Base-by-base conservation (phyloP, 2,329 filamentous ascomycete species). In the Teratosphaeria pseudoeucalypti region DNA sequence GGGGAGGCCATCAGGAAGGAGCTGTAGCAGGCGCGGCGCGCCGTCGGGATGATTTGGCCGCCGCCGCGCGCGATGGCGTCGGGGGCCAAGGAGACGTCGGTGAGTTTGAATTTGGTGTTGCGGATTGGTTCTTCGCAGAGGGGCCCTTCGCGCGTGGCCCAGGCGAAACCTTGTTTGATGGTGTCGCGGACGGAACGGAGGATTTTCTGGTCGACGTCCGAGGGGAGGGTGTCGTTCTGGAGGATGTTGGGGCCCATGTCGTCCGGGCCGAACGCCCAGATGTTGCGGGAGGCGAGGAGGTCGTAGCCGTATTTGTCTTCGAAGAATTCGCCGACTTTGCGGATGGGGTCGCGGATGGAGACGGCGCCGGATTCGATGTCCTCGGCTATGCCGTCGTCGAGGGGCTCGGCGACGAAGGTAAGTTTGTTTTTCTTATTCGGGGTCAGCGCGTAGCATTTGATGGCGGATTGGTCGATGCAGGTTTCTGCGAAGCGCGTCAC, bases 381-480 rank as follows among this genome's bases (percentile, higher is more conserved):
- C 68, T 89, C 86, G 5, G 92, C 90, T 63, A 99, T 95, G 16
- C 94, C 94, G 67, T 95, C 89, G 66, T 99, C 94, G 14, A 99
- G 79, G 37, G 94, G 92, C 73, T 99, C 94, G 3, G 94, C 94
- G 60, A 97, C 89, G 90, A 99, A 96, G 39, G 94, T 97, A 69
- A 99, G 88, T 74, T 95, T 96, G 79, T 99, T 99, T 79, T 96
- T 96, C 78, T 99, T 99, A 78, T 99, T 99, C 2, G 94, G 94
- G 2, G 94, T 97, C 67, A 96, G 85, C 26, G 94, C 92, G 73
- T 96, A 99, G 77, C 94, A 99, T 76, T 96, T 96, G 61, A 95
- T 96, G 23, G 92, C 92, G 19, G 91, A 96, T 66, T 94, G 95
- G 74, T 99, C 94, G 43, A 96, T 91, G 29, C 96, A 92, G 0